phyloP scores from a whole-genome alignment of 148 eudicot species.

The Fagopyrum homotropicum region DNA sequence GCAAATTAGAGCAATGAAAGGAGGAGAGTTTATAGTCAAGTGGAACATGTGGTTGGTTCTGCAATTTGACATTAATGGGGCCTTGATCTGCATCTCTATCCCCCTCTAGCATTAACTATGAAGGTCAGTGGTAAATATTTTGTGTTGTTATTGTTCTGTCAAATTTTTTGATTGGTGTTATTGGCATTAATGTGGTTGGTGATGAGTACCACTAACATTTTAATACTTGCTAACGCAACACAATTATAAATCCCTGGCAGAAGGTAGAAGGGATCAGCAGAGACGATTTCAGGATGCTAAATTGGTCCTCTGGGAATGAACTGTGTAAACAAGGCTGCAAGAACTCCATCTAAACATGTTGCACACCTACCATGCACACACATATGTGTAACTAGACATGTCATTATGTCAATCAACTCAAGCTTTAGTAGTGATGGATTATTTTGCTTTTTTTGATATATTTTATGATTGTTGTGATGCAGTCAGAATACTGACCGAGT shows the following conservation, averaged over 20 bases:
- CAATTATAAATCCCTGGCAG: too few species aligned
- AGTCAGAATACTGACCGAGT: too few species aligned
- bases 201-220: too few species aligned
- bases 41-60: constrained; percentile 14
- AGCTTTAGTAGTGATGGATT: background rate
- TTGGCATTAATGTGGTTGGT: too few species aligned
- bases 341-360: background rate
- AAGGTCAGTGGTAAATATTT: constrained; percentile 10
- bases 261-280: too few species aligned
- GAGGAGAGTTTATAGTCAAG: background rate
- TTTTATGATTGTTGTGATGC: too few species aligned
- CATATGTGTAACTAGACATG: background rate
- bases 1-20: constrained; percentile 9
- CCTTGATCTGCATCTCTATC: constrained; percentile 63
- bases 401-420: background rate
- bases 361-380: background rate
- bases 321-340: too few species aligned
- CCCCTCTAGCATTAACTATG: constrained; percentile 77
- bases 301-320: too few species aligned
- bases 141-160: background rate
- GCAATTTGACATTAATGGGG: constrained; percentile 16
- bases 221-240: too few species aligned
- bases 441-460: too few species aligned
- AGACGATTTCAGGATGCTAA: too few species aligned
- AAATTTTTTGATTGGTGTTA: background rate